phyloP scores from a whole-genome alignment of 2,329 filamentous ascomycete genomes.

The Fusarium lyarnte region DNA sequence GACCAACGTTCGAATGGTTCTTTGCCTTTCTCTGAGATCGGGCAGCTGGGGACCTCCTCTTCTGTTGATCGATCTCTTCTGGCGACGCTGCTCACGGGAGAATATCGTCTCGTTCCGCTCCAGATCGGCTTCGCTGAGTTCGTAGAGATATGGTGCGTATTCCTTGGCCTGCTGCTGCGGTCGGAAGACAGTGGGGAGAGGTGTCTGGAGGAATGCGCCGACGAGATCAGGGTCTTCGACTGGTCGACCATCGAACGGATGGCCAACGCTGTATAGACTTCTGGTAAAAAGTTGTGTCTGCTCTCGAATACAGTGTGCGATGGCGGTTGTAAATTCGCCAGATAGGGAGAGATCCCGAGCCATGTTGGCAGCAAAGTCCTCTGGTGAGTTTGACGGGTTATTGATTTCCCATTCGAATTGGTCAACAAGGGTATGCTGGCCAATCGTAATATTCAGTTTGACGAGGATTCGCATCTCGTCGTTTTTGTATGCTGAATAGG shows the following conservation, averaged over 20 bases:
- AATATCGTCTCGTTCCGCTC: constrained; percentile 93
- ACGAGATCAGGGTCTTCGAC: constrained; percentile 92
- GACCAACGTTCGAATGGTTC: constrained; percentile 90
- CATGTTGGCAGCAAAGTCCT: constrained; percentile 93
- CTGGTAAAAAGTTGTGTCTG: constrained; percentile 94
- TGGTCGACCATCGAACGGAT: constrained; percentile 93
- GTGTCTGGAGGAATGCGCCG: constrained; percentile 85
- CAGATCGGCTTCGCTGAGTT: constrained; percentile 88
- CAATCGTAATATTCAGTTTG: constrained; percentile 98
- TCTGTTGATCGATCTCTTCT: constrained; percentile 95
- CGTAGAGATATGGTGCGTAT: constrained; percentile 91
- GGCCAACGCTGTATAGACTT: constrained; percentile 90
- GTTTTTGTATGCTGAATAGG: constrained; percentile 95
- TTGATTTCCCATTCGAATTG: constrained; percentile 99
- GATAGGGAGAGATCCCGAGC: constrained; percentile 88
- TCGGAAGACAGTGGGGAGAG: constrained; percentile 83
- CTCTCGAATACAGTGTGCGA: constrained; percentile 97
- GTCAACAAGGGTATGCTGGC: constrained; percentile 90
- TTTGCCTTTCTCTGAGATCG: constrained; percentile 94
- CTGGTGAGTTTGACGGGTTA: constrained; percentile 90
- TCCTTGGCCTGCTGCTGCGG: constrained; percentile 94
- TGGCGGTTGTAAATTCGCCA: constrained; percentile 96
- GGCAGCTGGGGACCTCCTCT: constrained; percentile 91
- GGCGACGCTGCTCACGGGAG: constrained; percentile 89
- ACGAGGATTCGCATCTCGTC: constrained; percentile 98